A percentile compares a stretch with the other conserved stretches of the same genome.
phyloP scores from a whole-genome alignment of 1,139 yeast genomes.

The Pichia sp. region DNA sequence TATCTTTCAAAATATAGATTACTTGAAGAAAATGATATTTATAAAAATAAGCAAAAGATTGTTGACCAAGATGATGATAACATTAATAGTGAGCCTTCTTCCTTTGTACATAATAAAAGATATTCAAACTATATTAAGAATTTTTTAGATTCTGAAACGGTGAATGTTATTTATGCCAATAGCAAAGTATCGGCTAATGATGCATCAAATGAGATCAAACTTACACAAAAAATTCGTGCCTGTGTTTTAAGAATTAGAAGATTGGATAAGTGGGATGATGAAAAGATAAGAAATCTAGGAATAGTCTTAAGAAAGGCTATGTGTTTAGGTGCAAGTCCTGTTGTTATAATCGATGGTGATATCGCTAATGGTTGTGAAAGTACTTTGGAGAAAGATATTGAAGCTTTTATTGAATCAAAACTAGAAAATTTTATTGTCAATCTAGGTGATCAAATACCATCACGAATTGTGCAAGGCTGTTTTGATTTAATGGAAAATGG shows the following conservation, averaged over 20 bases:
- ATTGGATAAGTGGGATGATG: conserved; percentile 26
- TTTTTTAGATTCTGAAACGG: conserved; percentile 9
- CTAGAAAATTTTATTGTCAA: conserved; percentile 16
- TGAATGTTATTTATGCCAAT: background rate
- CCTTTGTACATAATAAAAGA: conserved; percentile 1
- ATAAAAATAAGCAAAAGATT: conserved; percentile 17
- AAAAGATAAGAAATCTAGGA: conserved; percentile 29
- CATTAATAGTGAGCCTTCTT: background rate
- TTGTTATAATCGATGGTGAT: conserved; percentile 31
- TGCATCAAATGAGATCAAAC: conserved; percentile 29
- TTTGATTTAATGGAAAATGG: conserved; percentile 26
- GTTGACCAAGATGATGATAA: conserved; percentile 8
- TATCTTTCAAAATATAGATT: conserved; percentile 55
- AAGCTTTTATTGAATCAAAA: conserved; percentile 6
- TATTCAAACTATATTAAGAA: conserved; percentile 13
- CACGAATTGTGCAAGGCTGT: conserved; percentile 32
- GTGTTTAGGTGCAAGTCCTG: conserved; percentile 36
- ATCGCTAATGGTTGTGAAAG: conserved; percentile 8
- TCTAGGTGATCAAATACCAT: conserved; percentile 14
- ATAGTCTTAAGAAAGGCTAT: conserved; percentile 33
- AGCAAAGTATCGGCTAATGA: background rate
- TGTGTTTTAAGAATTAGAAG: conserved; percentile 46
- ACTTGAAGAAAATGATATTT: conserved; percentile 32
- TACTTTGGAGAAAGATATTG: conserved; percentile 8
- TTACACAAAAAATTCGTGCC: conserved; percentile 44